Base-by-base conservation (phyloP, 495 filamentous ascomycete species). In the Lentithecium fluviatile region DNA sequence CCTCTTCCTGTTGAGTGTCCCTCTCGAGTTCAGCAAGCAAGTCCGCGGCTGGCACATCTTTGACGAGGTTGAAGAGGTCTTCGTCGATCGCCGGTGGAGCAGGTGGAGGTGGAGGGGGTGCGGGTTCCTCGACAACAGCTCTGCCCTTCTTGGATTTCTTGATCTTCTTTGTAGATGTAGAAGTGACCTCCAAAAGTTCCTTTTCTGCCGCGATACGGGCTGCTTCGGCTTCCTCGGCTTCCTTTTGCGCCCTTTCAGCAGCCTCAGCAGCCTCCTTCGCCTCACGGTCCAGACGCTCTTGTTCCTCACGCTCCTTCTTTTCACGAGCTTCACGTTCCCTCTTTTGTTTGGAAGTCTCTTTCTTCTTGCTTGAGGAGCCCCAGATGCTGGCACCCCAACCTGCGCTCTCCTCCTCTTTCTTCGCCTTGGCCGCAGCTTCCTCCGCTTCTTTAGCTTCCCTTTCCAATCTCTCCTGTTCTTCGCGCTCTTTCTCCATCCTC, bases 181-280 rank as follows among this genome's bases (percentile, higher is more conserved):
- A 62, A n/a, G n/a, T n/a, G n/a, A n/a, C n/a, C 10, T 56, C 67
- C 8, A 74, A 45, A 11, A 74, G 64, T 25, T 74, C 72, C 24
- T 74, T 65, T 19, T 70, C 69, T 24, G 72, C 72, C 1, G 70
- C 71, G 17, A 65, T 45, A 20, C 68, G 58, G 11, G 70, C 70
- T 19, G 65, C 64, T 47, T 69, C 66, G 15, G 66, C 66, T 26
- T 65, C 62, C 38, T 65, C 66, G 37, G 61, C 61, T 26, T 68
- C 66, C 37, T 59, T 65, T 47, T 48, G 36, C 17, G 66, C 66
- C 29, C 37, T 13, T 29, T 60, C 65, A 20, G 60, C 65, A 40
- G 61, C 66, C 20, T 56, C 62, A 42, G 58, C 62, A 8, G 66
- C 56, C 52, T 68, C 65, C 37, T 64, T 61, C 21, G 65, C 65